Percentiles rank a stretch among this genome's conserved stretches.
Conservation (phyloP, 345 rosid genomes). For the thale cress (Arabidopsis thaliana) region DNA sequence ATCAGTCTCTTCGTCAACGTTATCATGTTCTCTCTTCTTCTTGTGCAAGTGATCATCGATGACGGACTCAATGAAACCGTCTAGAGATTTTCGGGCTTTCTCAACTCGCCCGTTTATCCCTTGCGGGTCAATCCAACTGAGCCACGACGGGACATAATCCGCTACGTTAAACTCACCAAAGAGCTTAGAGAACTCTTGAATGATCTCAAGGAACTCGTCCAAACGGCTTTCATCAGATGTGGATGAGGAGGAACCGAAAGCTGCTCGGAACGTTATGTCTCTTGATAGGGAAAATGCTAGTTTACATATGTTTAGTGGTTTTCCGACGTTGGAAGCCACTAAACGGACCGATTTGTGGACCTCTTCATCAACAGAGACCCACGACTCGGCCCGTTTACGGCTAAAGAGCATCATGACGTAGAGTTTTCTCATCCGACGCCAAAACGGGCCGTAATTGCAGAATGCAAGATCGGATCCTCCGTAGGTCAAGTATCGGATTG, state of each 20-base stretch:
- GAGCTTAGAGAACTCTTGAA: conserved; percentile 89
- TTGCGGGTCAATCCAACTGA: conserved; percentile 63
- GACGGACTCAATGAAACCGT: conserved; percentile 68
- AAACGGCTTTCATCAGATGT: conserved; percentile 50
- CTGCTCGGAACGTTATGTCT: conserved; percentile 74
- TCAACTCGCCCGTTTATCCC: conserved; percentile 57
- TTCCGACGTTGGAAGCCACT: conserved; percentile 46
- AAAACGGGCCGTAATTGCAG: conserved; percentile 82
- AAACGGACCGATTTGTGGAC: conserved; percentile 53
- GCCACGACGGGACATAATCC: conserved; percentile 65
- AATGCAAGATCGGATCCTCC: conserved; percentile 85
- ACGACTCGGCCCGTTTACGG: conserved; percentile 78
- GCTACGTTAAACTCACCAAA: conserved; percentile 82
- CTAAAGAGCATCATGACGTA: conserved; percentile 84
- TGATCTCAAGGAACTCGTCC: conserved; percentile 66
- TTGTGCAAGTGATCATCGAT: conserved; percentile 67
- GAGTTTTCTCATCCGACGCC: conserved; percentile 89
- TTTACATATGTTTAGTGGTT: conserved; percentile 61
- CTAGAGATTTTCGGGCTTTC: conserved; percentile 62
- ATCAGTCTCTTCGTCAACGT: conserved; percentile 46
- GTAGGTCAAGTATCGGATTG: conserved; percentile 72
- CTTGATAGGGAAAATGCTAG: conserved; percentile 64
- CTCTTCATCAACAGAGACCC: conserved; percentile 77
- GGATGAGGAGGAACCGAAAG: conserved; percentile 63
- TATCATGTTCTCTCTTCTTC: conserved; percentile 23